A percentile compares a stretch with the other conserved stretches of the same genome.
Conservation (phyloP, 352 stramenopile genomes). For the Pythium brachiatum region DNA sequence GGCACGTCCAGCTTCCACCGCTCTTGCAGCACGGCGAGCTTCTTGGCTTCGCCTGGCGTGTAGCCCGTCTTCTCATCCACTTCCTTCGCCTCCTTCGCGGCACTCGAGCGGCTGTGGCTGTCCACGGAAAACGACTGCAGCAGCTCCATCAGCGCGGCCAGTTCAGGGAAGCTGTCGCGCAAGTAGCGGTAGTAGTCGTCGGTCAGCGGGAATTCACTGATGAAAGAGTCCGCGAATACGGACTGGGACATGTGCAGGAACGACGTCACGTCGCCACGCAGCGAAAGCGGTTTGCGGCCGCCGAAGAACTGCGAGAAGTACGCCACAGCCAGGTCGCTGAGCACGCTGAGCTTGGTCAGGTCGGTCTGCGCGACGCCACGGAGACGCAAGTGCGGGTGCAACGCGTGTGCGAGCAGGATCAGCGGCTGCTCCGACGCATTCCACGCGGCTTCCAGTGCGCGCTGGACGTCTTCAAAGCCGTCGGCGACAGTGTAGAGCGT, state of each 20-base stretch:
- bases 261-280: constrained; percentile 64
- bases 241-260: constrained; percentile 59
- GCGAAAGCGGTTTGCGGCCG: constrained; percentile 34
- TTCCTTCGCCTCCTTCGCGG: background rate
- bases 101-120: background rate
- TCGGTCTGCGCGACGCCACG: constrained; percentile 37
- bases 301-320: constrained; percentile 57
- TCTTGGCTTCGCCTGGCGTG: constrained; percentile 28
- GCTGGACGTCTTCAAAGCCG: constrained; percentile 44
- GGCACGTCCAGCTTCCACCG: constrained; percentile 23
- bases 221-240: constrained; percentile 44
- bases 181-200: constrained; percentile 72
- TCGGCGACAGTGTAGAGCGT: constrained; percentile 42
- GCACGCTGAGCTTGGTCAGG: constrained; percentile 51
- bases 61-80: constrained; percentile 8
- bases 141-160: constrained; percentile 67
- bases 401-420: constrained; percentile 55
- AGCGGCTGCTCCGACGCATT: constrained; percentile 58
- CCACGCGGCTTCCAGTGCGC: constrained; percentile 57
- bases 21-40: constrained; percentile 29
- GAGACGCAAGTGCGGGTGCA: constrained; percentile 55
- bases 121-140: constrained; percentile 45
- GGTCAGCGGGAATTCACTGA: constrained; percentile 54
- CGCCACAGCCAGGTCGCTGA: constrained; percentile 54
- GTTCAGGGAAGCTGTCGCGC: constrained; percentile 51